These are phyloP conservation scores for Botrytis medusae DNA, from an alignment of 2,329 filamentous ascomycete genomes.

Conservation along the genomic window DNA sequence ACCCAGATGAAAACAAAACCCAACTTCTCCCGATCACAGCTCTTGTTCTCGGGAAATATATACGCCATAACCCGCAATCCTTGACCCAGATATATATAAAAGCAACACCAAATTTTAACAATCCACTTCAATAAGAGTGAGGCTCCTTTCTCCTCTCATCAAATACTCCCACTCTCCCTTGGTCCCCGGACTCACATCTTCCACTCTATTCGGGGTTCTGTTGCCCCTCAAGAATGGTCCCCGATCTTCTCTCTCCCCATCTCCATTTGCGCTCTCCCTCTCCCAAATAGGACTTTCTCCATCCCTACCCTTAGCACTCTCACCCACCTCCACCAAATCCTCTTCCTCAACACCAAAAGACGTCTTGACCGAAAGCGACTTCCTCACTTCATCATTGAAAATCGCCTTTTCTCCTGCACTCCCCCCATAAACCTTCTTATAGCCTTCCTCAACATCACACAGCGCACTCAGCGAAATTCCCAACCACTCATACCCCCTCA, in stretches of 20 bases:
- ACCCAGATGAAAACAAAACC: background rate
- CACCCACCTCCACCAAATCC: constrained; percentile 27
- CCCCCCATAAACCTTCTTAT: constrained; percentile 57
- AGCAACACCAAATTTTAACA: constrained; percentile 41
- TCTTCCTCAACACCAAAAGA: constrained; percentile 21
- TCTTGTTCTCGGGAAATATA: constrained; percentile 36
- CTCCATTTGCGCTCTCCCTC: background rate
- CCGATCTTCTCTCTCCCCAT: constrained; percentile 27
- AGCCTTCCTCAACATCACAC: constrained; percentile 56
- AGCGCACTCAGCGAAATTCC: constrained; percentile 52
- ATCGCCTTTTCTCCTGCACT: constrained; percentile 48
- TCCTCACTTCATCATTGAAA: constrained; percentile 39
- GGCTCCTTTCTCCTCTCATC: constrained; percentile 49
- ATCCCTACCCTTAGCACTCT: constrained; percentile 32
- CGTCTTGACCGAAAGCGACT: constrained; percentile 30
- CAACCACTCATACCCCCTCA: constrained; percentile 59
- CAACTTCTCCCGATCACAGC: constrained; percentile 34
- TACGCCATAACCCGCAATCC: background rate
- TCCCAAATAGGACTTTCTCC: constrained; percentile 21
- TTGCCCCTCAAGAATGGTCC: constrained; percentile 46
- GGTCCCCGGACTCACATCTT: constrained; percentile 63
- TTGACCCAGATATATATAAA: background rate
- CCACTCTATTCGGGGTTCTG: constrained; percentile 58
- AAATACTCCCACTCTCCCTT: constrained; percentile 63
- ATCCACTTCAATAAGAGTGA: constrained; percentile 51